Percentiles rank a stretch among this genome's conserved stretches.
phyloP scores from a whole-genome alignment of 1,284 basidiomycete genomes.

The Cryptococcus wingfieldii region DNA sequence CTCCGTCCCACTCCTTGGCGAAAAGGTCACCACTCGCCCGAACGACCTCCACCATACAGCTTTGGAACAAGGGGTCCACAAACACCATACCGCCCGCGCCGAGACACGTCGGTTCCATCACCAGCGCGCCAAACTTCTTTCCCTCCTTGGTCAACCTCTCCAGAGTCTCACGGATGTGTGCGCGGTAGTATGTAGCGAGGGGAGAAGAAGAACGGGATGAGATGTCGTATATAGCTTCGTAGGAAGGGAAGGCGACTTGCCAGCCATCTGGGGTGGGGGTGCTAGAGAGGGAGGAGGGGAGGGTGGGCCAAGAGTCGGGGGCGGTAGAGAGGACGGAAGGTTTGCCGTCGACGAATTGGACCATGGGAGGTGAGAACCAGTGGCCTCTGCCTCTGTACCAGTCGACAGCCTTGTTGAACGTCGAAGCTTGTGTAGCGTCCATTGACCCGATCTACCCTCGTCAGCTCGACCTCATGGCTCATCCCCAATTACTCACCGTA shows the following conservation, averaged over 20 bases:
- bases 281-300: conserved; percentile 23
- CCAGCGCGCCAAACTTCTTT: conserved; percentile 61
- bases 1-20: conserved; percentile 16
- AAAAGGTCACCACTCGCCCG: conserved; percentile 56
- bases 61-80: conserved; percentile 94
- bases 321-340: conserved; percentile 58
- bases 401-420: conserved; percentile 79
- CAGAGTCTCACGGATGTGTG: conserved; percentile 59
- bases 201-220: conserved; percentile 57
- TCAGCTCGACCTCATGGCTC: no score
- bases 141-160: conserved; percentile 51
- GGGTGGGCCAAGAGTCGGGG: conserved; percentile 35
- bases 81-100: conserved; percentile 98
- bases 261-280: conserved; percentile 31
- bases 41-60: conserved; percentile 75
- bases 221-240: conserved; percentile 72
- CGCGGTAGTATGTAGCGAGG: conserved; percentile 64
- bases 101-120: conserved; percentile 89
- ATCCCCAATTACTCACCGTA: conserved; percentile 52
- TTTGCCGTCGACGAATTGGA: conserved; percentile 63
- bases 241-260: conserved; percentile 49
- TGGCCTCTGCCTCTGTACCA: conserved; percentile 91
- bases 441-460: conserved; percentile 71
- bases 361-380: conserved; percentile 86
- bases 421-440: conserved; percentile 83